Base-by-base conservation (phyloP, 495 filamentous ascomycete species). In the Aspergillus avenaceus region DNA sequence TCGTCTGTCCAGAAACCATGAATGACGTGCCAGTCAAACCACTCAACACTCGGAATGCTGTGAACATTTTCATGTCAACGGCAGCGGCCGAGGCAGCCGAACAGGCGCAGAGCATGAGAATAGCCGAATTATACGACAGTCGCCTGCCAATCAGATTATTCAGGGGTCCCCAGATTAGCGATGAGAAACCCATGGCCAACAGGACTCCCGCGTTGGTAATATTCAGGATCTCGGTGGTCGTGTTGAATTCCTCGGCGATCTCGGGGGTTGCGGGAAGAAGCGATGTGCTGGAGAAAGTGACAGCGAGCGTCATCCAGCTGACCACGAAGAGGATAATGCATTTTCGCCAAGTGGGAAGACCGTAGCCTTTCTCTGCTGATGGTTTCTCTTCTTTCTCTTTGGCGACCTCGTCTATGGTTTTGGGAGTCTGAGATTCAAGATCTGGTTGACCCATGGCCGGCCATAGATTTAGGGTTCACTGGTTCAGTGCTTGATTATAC, bases 161-260 rank as follows among this genome's bases (percentile, higher is more conserved):
- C 11, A 83, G 38, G 0, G 80, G 80, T 0, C 74, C 73, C 71
- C 77, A 83, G 19, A 83, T 70, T 7, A 76, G 61, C 4, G 75
- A 70, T 21, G 75, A 74, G n/a, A 79, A 60, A 0, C 78, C 79
- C 80, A 82, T 82, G 14, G 77, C 78, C 47, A 82, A 52, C 37
- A 82, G 52, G 34, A 80, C 78, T 27, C 78, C 65, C 1, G 78
- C 78, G 45, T 75, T 77, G 25, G 70, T 69, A 11, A 69, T 55
- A 55, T 72, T 67, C 7, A 75, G 57, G n/a, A 61, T 67, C 48
- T 73, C 67, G 2, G 60, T 25, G 9, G 66, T 64, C 0, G 69
- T 72, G 14, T 53, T 45, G 50, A 75, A 71, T 26, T 75, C 69
- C 4, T 34, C 29, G 8, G 69, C 69, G 45, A 75, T 72, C 48